These are phyloP conservation scores for Sarocladium brachiariae DNA, from an alignment of 2,329 filamentous ascomycete species.

Conservation along the genomic window DNA sequence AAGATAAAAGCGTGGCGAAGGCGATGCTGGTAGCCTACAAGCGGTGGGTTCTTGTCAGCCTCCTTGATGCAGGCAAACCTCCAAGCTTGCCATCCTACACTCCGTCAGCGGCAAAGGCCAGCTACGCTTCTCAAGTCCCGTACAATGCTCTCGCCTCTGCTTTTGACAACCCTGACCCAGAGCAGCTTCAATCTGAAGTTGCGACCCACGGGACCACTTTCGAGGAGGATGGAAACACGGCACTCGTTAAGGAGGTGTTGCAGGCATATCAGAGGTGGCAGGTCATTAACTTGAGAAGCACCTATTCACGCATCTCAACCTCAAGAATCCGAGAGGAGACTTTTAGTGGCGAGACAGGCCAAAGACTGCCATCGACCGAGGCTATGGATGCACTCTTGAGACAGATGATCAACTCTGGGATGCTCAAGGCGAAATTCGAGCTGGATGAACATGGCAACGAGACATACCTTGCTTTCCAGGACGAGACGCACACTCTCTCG, in stretches of 20 bases:
- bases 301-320: conserved; percentile 58
- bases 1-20: conserved; percentile 58
- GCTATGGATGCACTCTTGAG: conserved; percentile 41
- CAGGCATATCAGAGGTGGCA: conserved; percentile 68
- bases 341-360: conserved; percentile 46
- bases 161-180: conserved; percentile 52
- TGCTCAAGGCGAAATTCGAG: conserved; percentile 47
- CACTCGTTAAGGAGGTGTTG: conserved; percentile 63
- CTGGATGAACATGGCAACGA: conserved; percentile 33
- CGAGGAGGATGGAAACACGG: conserved; percentile 64
- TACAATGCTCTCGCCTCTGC: conserved; percentile 65
- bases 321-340: conserved; percentile 45
- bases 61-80: conserved; percentile 62
- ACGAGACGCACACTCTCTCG: conserved; percentile 33
- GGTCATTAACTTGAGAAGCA: conserved; percentile 63
- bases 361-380: conserved; percentile 31
- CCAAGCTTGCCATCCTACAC: conserved; percentile 49
- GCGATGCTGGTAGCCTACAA: conserved; percentile 88
- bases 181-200: conserved; percentile 57
- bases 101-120: conserved; percentile 44
- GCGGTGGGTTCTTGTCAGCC: conserved; percentile 75
- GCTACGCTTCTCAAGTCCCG: conserved; percentile 51
- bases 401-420: conserved; percentile 48
- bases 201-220: conserved; percentile 53
- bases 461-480: conserved; percentile 45